Base-by-base conservation (phyloP, 2,329 filamentous ascomycete species). In the Dothistroma pini region DNA sequence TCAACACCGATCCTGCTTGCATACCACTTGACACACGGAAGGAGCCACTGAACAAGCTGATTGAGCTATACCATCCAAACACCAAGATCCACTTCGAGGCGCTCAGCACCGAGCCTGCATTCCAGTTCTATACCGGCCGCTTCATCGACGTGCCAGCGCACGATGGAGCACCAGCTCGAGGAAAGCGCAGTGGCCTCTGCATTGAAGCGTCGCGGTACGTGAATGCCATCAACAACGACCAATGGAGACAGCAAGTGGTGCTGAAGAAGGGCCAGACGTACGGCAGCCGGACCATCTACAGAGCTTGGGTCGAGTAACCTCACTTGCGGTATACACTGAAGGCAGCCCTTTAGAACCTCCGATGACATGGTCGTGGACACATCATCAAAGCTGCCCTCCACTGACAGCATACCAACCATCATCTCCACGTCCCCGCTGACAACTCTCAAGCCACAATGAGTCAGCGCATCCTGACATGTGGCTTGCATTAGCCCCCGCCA, bases 101-200 rank as follows among this genome's bases (percentile, higher is more conserved):
- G 6, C 81, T 86, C 71, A 95, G 90, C 79, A 97, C 93, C 0
- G 93, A 97, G 80, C 95, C 95, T 0, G 90, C 91, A 0, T 97
- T 97, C 81, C 93, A 97, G 76, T 96, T 97, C 79, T 97, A 97
- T 78, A 96, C 92, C 0, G 95, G 93, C 66, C 88, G 90, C 72
- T 88, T 87, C 72, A 92, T 96, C 66, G 80, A 95, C 69, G 88
- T 96, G 12, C 88, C 90, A n/a, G 61, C 59, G 48, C 79, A 81
- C 22, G 81, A 78, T 34, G 81, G 79, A 2, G 75, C 84, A 31
- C 85, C 88, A 0, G 86, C 88, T 0, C 84, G 90, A 54, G 84
- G 83, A 0, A 72, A 85, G 4, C 84, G 91, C 54, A 86, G 87
- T 50, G 93, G 89, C 0, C 96, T 97, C 79, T 96, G 92, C 75